Conservation (phyloP, 2,329 filamentous ascomycete genomes). For the Teratosphaeria pseudoeucalypti region DNA sequence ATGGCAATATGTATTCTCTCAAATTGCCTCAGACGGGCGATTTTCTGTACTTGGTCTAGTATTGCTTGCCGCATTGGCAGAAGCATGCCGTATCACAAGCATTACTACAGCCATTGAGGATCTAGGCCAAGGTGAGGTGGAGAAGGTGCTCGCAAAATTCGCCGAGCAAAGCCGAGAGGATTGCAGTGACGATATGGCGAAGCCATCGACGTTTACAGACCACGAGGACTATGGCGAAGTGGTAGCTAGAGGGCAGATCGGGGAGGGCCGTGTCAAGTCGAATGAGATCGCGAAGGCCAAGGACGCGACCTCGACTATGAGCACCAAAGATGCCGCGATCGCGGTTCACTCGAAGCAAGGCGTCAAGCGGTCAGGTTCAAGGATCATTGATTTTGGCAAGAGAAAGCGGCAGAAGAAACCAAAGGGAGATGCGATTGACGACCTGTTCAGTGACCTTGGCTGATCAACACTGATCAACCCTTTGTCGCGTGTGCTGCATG, state of each 20-base stretch:
- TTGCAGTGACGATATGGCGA: constrained; percentile 21
- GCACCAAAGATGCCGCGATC: background rate
- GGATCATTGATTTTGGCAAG: background rate
- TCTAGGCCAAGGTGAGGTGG: constrained; percentile 31
- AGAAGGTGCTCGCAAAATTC: constrained; percentile 33
- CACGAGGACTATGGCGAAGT: constrained; percentile 26
- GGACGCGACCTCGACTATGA: background rate
- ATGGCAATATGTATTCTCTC: constrained; percentile 31
- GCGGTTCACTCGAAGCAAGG: background rate
- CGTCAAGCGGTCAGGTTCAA: background rate
- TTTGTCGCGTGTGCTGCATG: no score
- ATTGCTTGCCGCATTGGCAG: constrained; percentile 32
- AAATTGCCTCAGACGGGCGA: constrained; percentile 34
- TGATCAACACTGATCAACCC: background rate
- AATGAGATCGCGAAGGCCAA: background rate
- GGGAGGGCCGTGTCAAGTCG: background rate
- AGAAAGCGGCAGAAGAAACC: constrained; percentile 37
- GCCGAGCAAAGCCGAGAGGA: constrained; percentile 29
- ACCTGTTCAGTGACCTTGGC: constrained; percentile 52
- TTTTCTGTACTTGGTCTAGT: constrained; percentile 37
- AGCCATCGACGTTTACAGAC: constrained; percentile 1
- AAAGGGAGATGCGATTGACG: constrained; percentile 59
- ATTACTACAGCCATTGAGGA: constrained; percentile 33
- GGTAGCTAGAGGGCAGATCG: constrained; percentile 18
- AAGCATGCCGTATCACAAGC: constrained; percentile 31